A percentile compares a stretch with the other conserved stretches of the same genome.
Conservation (phyloP, 176 grass and related monocot genomes). For the Aegilops longissima region DNA sequence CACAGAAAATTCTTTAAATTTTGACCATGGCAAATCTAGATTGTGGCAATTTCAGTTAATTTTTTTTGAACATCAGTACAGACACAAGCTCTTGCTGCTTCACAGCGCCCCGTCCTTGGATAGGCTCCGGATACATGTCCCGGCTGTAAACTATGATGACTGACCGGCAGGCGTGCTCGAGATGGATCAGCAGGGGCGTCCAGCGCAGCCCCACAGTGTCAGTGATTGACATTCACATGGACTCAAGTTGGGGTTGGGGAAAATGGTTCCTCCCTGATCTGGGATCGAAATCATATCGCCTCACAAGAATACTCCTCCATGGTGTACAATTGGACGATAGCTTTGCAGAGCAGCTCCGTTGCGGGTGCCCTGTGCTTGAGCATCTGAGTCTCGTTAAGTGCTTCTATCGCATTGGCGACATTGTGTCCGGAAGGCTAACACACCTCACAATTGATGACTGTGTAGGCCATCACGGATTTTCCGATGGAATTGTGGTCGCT, state of each 20-base stretch:
- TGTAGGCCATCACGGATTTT: not conserved
- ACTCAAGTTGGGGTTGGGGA: not conserved
- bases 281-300: not conserved
- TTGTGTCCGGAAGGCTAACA: not conserved
- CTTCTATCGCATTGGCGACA: not conserved
- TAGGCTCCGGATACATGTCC: not conserved
- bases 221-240: not conserved
- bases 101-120: not conserved
- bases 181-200: not conserved
- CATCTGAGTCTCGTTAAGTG: not conserved
- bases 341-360: not conserved
- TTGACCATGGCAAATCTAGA: too few species aligned
- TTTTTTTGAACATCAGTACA: too few species aligned
- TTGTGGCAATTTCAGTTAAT: too few species aligned
- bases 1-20: too few species aligned
- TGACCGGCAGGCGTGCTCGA: not conserved
- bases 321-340: not conserved
- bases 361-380: not conserved
- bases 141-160: not conserved
- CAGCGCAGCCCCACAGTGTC: not conserved
- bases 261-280: not conserved
- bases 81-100: not conserved
- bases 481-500: not conserved
- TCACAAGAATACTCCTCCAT: not conserved
- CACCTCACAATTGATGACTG: not conserved